Percentiles rank a stretch among this genome's conserved stretches.
Evolutionary conservation across 306 rosid genomes (phyloP).

Genomic region (Boehmeria nivea): DNA sequence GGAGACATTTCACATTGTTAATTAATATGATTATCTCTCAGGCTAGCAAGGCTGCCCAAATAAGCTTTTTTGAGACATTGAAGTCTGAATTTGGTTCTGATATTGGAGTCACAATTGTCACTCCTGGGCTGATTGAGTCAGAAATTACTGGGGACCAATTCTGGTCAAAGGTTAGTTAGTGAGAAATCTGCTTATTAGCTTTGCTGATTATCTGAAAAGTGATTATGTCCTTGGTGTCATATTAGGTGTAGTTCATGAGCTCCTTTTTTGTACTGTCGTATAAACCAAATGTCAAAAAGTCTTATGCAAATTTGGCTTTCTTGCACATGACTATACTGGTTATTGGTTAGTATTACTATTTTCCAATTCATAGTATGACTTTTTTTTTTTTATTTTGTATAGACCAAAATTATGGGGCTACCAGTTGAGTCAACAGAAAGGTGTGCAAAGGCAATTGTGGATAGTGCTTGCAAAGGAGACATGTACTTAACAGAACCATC

Average conservation of each 20-base stretch:
- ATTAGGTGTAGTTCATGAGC: no score
- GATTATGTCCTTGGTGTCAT: no score
- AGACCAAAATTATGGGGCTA: conserved; percentile 34
- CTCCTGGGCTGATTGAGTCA: conserved; percentile 44
- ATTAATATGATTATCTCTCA: conserved; percentile 6
- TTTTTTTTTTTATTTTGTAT: not conserved
- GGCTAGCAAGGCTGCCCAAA: conserved; percentile 66
- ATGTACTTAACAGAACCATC: conserved; percentile 40
- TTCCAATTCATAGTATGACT: not conserved
- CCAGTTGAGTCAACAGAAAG: conserved; percentile 36
- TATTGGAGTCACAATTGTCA: conserved; percentile 48
- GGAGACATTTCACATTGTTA: not conserved
- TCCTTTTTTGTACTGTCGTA: no score
- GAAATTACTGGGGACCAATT: conserved; percentile 33
- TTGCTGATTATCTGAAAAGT: no score
- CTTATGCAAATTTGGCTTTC: no score
- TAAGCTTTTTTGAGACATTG: conserved; percentile 47
- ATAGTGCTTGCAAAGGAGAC: conserved; percentile 49
- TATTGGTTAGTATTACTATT: no score
- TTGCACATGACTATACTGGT: no score
- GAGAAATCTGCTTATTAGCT: conserved; percentile 36
- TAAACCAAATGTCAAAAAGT: no score
- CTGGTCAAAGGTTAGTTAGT: conserved; percentile 7
- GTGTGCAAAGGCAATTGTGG: conserved; percentile 47
- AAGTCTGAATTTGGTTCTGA: conserved; percentile 48